Evolutionary conservation across 2,329 filamentous ascomycete species (phyloP), one percentile per base, ranked within the genome.

Genomic region (Thielaviopsis euricoi): DNA sequence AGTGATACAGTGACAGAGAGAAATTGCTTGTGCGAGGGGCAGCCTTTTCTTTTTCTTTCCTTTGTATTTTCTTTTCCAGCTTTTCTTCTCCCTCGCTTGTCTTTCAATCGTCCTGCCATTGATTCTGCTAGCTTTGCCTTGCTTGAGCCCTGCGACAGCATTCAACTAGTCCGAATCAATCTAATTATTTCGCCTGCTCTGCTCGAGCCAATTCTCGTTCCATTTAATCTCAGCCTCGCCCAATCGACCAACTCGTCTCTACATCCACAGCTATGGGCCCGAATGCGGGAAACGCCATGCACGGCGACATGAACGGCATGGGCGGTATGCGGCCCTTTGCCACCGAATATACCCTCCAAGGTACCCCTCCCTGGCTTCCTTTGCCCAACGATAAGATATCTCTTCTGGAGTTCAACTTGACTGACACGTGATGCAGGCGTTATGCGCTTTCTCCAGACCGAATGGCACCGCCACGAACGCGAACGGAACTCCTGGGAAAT

Each of bases 401-500:
- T 40, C 9, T 25, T 6, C 33, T 40, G 9, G 33, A 40, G 33
- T 40, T 10, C 5, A 40, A 40, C 3, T 17, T 5, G 33, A 40
- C 33, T 13, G 10, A 17, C 33, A 40, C 33, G 33, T 40, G 33
- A 40, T 10, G 9, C 25, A 93, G 88, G 93, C 68, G 93, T 98
- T 43, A 98, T 98, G 93, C 90, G 93, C 71, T 98, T 98, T 70
- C 82, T 98, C 46, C 93, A 98, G 74, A 93, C 93, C 53, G 91
- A 98, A 80, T 98, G 93, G 93, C 93, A 98, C 72, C 86, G 89
- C 64, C 91, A 98, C 71, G 93, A 98, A 73, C 87, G 93, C 72
- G 93, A 96, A 68, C 83, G 93, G 66, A 98, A 98, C 73, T 85
- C 89, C 43, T 98, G 93, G 93, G 93, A 98, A 71, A 98, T 98